phyloP scores from a whole-genome alignment of 306 rosid genomes.

The Chamaecrista fasciculata region DNA sequence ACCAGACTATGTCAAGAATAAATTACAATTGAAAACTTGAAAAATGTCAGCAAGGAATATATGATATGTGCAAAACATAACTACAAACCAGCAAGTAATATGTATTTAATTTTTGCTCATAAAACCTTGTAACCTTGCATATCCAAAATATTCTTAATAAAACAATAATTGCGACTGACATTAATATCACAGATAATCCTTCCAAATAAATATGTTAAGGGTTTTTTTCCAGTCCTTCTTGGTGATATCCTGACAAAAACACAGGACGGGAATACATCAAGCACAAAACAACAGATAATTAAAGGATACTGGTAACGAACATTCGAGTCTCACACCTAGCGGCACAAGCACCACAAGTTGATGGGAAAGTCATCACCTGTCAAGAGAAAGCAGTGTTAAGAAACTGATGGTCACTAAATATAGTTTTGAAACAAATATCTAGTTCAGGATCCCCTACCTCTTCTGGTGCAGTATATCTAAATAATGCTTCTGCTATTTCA shows the following conservation, averaged over 20 bases:
- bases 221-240: neutral
- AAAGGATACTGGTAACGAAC: slow-evolving; percentile 90
- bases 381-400: slow-evolving; percentile 28
- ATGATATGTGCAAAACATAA: neutral
- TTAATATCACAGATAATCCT: neutral
- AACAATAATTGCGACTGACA: neutral
- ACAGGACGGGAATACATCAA: slow-evolving; percentile 16
- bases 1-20: neutral
- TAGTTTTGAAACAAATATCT: no score
- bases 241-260: neutral
- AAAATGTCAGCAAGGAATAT: neutral
- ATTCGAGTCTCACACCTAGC: slow-evolving; percentile 84
- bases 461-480: slow-evolving; percentile 89
- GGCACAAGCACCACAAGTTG: slow-evolving; percentile 85
- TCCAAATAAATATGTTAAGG: neutral
- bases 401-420: no score
- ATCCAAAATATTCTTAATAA: slow-evolving; percentile 19
- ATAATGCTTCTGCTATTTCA: slow-evolving; percentile 82
- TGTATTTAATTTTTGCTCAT: slow-evolving; percentile 12
- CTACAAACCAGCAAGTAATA: neutral
- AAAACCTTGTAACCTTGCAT: neutral
- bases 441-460: slow-evolving; percentile 53
- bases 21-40: neutral
- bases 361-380: slow-evolving; percentile 98
- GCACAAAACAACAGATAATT: slow-evolving; percentile 3